Base-by-base conservation (phyloP, 208 protist species). In the Acanthamoeba castellanii region DNA sequence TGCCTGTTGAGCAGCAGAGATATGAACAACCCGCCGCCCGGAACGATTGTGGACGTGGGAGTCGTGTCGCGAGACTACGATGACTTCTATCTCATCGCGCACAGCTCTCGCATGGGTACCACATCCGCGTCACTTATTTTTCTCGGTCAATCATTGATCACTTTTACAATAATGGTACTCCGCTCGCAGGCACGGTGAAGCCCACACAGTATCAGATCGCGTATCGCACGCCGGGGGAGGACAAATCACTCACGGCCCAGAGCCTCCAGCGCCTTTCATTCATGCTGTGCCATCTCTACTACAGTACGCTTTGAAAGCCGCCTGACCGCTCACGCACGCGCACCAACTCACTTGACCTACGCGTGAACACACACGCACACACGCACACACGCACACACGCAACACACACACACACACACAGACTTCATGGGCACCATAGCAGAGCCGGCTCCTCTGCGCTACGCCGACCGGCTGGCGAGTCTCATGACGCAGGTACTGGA, bases 351-450 rank as follows among this genome's bases (percentile, higher is more conserved):
- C 37, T n/a, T n/a, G n/a, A n/a, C n/a, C n/a, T n/a, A n/a, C 7
- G 42, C 42, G 42, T 47, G 42, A 2, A 9, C 42, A 47, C 42
- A 37, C 37, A 37, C n/a, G n/a, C n/a, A 37, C 37, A 37, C 37
- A n/a, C 37, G 0, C 37, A 37, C 37, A 37, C 37, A 3, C 37
- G 3, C 37, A 37, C 37, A 37, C 37, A 37, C 37, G 3, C 37
- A 37, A 37, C 37, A 37, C 37, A 37, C 37, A 2, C 37, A 37
- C 37, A 37, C 37, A n/a, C n/a, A 42, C 7, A 11, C 1, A 92
- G 55, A 92, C 55, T 76, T 68, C 32, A 92, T 92, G 64, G 64
- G 64, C 42, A 76, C 87, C 34, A 74, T 92, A 34, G 32, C 87
- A 11, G 55, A 92, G 25, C 81, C 64, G 37, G 64, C 64, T 11